Base-by-base conservation (phyloP, 2,329 filamentous ascomycete genomes). In the Sclerotinia sclerotiorum region DNA sequence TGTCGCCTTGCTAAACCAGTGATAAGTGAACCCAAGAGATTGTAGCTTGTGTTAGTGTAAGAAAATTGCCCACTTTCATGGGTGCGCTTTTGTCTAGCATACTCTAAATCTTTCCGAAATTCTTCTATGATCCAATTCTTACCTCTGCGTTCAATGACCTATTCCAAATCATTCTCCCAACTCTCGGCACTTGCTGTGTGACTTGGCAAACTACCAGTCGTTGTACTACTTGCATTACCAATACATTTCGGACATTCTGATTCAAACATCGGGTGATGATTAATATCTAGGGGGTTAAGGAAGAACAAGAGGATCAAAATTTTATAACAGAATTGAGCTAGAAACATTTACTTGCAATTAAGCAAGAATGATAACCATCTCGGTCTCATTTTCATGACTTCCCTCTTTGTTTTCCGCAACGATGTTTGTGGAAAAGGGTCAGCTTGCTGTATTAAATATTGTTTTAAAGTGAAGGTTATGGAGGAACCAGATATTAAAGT, bases 91-190 rank as follows among this genome's bases (percentile, higher is more conserved):
- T 57, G 48, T 52, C 67, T 51, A 35, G 70, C 60, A 64, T 72
- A 72, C 10, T 72, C 46, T 44, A 69, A 10, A 13, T 70, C 65
- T 69, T 11, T 44, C 65, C 69, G 69, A 70, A 19, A 69, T 69
- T 63, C 51, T 66, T 11, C n/a, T 29, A 7, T 57, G 60, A 27
- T 70, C 67, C 21, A 70, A 29, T 27, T 68, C 24, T 24, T 48
- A 17, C 70, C 65, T 46, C 69, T 55, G 19, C 65, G 68, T 29
- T 72, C 69, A 11, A 54, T 32, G 42, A 72, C 66, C 67, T 69
- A 70, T 51, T 46, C 44, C 17, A 64, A 42, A 44, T 71, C 71
- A 51, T 71, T 67, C 67, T 71, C 70, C 68, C 70, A 71, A 32
- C 68, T 71, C 24, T 68, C 56, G 15, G 71, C 48, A 24, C 71